Conservation (phyloP, 2,329 filamentous ascomycete genomes). For the Penicillium sp. region DNA sequence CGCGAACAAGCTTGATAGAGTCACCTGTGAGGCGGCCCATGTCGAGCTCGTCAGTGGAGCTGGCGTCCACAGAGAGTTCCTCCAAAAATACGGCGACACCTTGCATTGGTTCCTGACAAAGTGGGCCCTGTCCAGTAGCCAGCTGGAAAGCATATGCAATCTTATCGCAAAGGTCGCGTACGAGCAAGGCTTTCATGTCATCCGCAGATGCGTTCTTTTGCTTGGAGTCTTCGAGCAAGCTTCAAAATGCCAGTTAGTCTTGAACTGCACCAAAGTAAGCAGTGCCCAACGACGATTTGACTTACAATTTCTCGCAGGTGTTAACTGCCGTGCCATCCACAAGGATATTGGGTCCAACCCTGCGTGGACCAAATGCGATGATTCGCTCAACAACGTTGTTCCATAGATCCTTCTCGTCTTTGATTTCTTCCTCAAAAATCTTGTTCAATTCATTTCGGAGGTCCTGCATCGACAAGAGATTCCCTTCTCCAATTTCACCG, state of each 20-base stretch:
- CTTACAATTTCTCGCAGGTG: constrained; percentile 67
- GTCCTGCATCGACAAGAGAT: constrained; percentile 63
- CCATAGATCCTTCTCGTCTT: constrained; percentile 71
- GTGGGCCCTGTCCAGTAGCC: constrained; percentile 76
- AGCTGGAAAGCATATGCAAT: constrained; percentile 92
- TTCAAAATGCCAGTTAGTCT: constrained; percentile 9
- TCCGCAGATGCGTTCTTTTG: constrained; percentile 23
- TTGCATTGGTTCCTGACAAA: constrained; percentile 90
- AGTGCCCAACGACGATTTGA: constrained; percentile 8
- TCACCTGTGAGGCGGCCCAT: constrained; percentile 83
- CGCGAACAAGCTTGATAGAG: constrained; percentile 81
- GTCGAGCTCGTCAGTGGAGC: constrained; percentile 46
- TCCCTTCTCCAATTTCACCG: constrained; percentile 53
- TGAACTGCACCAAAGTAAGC: too few species aligned
- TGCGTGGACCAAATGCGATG: constrained; percentile 78
- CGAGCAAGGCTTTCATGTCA: constrained; percentile 28
- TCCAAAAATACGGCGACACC: constrained; percentile 89
- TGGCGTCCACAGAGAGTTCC: constrained; percentile 59
- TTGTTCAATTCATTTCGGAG: constrained; percentile 66
- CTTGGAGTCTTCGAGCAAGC: constrained; percentile 35
- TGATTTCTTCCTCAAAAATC: constrained; percentile 61
- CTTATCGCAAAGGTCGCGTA: constrained; percentile 77
- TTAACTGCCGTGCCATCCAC: constrained; percentile 72
- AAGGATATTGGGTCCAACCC: constrained; percentile 81
- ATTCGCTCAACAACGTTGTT: constrained; percentile 71